Percentiles rank a stretch among this genome's conserved stretches.
Evolutionary conservation across 768 basidiomycete species (phyloP).

Genomic region (Boletus pseudo-olivaceus): DNA sequence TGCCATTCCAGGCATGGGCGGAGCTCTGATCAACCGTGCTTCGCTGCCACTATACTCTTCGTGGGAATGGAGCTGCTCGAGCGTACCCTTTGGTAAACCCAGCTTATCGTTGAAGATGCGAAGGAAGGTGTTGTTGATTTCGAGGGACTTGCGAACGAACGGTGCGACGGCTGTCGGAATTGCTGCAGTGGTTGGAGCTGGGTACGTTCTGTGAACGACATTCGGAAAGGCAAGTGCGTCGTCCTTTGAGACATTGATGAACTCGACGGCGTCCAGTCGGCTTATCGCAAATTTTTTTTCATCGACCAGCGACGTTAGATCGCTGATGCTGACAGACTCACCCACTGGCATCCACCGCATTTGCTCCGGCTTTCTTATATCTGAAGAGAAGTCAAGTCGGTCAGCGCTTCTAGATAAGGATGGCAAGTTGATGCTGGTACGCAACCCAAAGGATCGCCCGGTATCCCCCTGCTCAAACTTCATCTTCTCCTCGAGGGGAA

Average conservation of each 20-base stretch:
- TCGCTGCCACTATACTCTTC: conserved; percentile 56
- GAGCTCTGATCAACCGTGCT: conserved; percentile 49
- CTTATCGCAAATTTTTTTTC: background rate
- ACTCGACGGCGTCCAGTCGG: conserved; percentile 51
- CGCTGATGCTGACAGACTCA: conserved; percentile 8
- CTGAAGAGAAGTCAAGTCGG: conserved; percentile 14
- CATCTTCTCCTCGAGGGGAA: conserved; percentile 41
- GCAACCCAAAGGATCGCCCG: conserved; percentile 40
- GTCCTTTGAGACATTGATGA: conserved; percentile 67
- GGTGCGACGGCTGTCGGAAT: conserved; percentile 51
- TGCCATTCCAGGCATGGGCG: conserved; percentile 32
- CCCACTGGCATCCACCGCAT: conserved; percentile 59
- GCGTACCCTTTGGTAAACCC: conserved; percentile 47
- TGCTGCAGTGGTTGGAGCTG: conserved; percentile 43
- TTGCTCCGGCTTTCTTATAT: conserved; percentile 63
- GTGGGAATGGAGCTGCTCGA: conserved; percentile 41
- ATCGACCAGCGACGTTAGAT: background rate
- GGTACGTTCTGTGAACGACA: conserved; percentile 54
- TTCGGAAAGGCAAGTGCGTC: conserved; percentile 61
- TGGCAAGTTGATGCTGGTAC: background rate
- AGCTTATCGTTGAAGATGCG: conserved; percentile 56
- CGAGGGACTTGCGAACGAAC: conserved; percentile 56
- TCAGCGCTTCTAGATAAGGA: background rate
- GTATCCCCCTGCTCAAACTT: conserved; percentile 41
- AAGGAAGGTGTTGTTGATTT: conserved; percentile 51